Conservation (phyloP, 257 asterid species). For the Verbascum thapsus region DNA sequence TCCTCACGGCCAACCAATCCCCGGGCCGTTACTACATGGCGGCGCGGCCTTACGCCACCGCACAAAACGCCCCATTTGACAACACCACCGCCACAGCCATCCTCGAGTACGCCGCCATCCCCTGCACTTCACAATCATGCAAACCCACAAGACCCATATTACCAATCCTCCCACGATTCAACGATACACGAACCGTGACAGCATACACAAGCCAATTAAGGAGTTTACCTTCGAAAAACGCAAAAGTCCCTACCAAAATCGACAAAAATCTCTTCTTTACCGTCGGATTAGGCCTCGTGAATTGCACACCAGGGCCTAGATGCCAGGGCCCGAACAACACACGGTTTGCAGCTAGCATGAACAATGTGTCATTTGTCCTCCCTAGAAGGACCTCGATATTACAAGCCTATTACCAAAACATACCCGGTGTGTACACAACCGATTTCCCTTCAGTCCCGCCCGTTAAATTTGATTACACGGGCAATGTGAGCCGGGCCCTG, state of each 20-base stretch:
- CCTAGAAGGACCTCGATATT: slow-evolving; percentile 50
- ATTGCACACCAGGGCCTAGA: slow-evolving; percentile 56
- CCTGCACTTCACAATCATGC: slow-evolving; percentile 9
- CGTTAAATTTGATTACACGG: slow-evolving; percentile 52
- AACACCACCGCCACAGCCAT: slow-evolving; percentile 69
- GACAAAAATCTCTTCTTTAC: slow-evolving; percentile 60
- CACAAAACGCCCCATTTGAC: slow-evolving; percentile 63
- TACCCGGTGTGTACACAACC: slow-evolving; percentile 52
- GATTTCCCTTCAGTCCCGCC: slow-evolving; percentile 66
- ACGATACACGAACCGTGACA: slow-evolving; percentile 49
- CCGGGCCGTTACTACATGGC: slow-evolving; percentile 64
- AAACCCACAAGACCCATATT: slow-evolving; percentile 40
- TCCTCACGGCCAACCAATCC: slow-evolving; percentile 58
- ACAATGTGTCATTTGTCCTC: slow-evolving; percentile 55
- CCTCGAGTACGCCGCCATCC: slow-evolving; percentile 44
- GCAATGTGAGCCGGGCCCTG: slow-evolving; percentile 50
- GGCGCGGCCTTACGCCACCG: slow-evolving; percentile 50
- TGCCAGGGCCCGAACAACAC: slow-evolving; percentile 72
- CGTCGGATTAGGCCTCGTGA: slow-evolving; percentile 62
- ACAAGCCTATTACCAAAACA: slow-evolving; percentile 62
- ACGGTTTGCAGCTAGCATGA: slow-evolving; percentile 63
- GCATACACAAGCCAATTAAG: slow-evolving; percentile 55
- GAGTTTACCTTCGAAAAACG: slow-evolving; percentile 33
- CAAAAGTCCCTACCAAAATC: slow-evolving; percentile 41
- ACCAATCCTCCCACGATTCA: slow-evolving; percentile 58